These are phyloP conservation scores for Lipomyces yamadae DNA, from an alignment of 805 yeast species.

Conservation along the genomic window DNA sequence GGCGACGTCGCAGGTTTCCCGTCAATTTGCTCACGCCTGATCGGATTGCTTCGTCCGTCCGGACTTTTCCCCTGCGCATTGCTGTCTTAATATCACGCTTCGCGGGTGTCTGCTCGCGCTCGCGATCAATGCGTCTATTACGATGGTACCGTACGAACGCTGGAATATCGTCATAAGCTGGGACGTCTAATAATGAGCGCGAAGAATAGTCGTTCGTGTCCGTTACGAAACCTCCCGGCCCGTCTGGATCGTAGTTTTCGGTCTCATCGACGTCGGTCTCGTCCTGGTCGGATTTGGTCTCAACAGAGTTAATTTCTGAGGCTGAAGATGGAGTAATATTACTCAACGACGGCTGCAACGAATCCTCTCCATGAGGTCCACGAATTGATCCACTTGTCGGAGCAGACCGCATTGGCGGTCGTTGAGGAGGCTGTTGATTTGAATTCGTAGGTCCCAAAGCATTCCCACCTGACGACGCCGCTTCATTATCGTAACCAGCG, in stretches of 20 bases:
- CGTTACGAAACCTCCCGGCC: background rate
- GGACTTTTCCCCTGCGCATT: slow-evolving; percentile 34
- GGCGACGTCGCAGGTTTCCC: slow-evolving; percentile 26
- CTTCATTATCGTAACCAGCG: background rate
- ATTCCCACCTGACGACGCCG: background rate
- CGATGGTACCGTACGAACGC: slow-evolving; percentile 17
- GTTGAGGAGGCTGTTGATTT: background rate
- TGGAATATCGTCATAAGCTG: slow-evolving; percentile 18
- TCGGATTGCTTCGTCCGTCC: slow-evolving; percentile 39
- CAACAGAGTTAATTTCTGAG: background rate
- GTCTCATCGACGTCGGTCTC: background rate
- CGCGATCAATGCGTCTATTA: slow-evolving; percentile 16
- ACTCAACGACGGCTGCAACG: background rate
- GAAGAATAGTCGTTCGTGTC: background rate
- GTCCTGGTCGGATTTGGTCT: background rate
- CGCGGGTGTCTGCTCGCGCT: background rate
- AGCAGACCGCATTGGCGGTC: background rate
- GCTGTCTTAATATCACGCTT: slow-evolving; percentile 34
- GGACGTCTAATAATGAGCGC: background rate
- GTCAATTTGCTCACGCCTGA: slow-evolving; percentile 37
- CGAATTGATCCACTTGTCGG: background rate
- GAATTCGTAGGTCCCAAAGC: background rate
- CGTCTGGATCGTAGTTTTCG: background rate
- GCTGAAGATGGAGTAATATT: background rate
- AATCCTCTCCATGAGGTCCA: background rate